A percentile compares a stretch with the other conserved stretches of the same genome.
phyloP scores from a whole-genome alignment of 805 yeast species.

The Kuraishia hungarica region DNA sequence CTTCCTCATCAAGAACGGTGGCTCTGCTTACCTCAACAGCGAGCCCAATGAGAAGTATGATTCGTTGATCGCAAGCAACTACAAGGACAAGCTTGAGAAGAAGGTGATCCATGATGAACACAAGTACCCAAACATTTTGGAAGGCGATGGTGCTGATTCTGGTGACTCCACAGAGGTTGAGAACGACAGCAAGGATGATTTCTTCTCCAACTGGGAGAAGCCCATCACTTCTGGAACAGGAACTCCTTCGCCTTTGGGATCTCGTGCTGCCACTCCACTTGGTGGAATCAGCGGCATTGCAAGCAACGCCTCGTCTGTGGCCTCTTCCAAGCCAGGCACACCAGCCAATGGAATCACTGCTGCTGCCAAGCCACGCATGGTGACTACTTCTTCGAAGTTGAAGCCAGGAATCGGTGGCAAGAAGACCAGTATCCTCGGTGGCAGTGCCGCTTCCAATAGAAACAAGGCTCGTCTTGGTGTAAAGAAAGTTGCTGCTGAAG shows the following conservation, averaged over 20 bases:
- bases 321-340: conserved; percentile 19
- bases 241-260: conserved; percentile 36
- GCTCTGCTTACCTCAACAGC: conserved; percentile 56
- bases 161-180: conserved; percentile 29
- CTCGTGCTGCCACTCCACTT: conserved; percentile 34
- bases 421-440: conserved; percentile 26
- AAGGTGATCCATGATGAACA: conserved; percentile 59
- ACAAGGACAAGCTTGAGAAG: conserved; percentile 70
- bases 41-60: conserved; percentile 77
- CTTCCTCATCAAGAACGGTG: conserved; percentile 78
- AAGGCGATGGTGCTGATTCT: conserved; percentile 42
- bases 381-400: conserved; percentile 17
- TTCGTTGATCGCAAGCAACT: conserved; percentile 68
- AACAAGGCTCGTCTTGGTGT: conserved; percentile 49
- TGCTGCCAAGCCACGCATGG: conserved; percentile 17
- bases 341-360: conserved; percentile 9
- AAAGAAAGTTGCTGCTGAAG: conserved; percentile 43
- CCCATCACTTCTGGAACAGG: conserved; percentile 44
- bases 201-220: conserved; percentile 87
- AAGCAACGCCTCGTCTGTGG: conserved; percentile 21
- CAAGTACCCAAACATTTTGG: conserved; percentile 65
- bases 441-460: conserved; percentile 36
- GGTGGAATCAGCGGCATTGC: conserved; percentile 9
- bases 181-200: conserved; percentile 56
- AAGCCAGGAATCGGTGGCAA: conserved; percentile 11